Evolutionary conservation across 371 early-diverging fungal species (phyloP).

Genomic region (Rhizopus microsporus): DNA sequence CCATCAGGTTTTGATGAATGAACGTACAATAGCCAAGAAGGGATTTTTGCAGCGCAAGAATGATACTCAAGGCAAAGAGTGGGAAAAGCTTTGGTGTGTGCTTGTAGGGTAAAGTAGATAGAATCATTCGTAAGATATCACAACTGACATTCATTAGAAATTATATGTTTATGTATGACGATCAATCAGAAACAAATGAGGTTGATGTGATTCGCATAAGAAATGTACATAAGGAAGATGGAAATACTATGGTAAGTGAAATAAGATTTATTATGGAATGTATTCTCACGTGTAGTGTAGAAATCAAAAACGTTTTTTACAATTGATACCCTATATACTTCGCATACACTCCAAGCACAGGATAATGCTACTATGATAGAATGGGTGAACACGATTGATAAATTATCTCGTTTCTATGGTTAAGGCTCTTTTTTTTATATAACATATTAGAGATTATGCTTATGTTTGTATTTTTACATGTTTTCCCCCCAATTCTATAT

Average conservation of each 20-base stretch:
- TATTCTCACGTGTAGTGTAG: conserved; percentile 1
- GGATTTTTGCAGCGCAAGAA: conserved; percentile 24
- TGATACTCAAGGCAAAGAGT: conserved; percentile 10
- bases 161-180: conserved; percentile 27
- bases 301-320: conserved; percentile 25
- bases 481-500: neutral
- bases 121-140: neutral
- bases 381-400: conserved; percentile 23
- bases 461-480: conserved; percentile 7
- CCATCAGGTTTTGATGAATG: conserved; percentile 16
- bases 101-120: conserved; percentile 21
- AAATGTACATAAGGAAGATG: conserved; percentile 21
- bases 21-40: conserved; percentile 7
- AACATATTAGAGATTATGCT: conserved; percentile 1
- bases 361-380: conserved; percentile 19
- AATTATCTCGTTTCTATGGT: conserved; percentile 4
- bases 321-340: conserved; percentile 29
- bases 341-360: conserved; percentile 27
- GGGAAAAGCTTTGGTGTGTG: conserved; percentile 28
- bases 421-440: neutral
- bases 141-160: conserved; percentile 9
- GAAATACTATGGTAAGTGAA: conserved; percentile 17
- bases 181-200: conserved; percentile 26
- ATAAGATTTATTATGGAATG: neutral
- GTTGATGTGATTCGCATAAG: conserved; percentile 27